Base-by-base conservation (phyloP, 192 early-diverging fungal species). In the Chytriomyces sp. region DNA sequence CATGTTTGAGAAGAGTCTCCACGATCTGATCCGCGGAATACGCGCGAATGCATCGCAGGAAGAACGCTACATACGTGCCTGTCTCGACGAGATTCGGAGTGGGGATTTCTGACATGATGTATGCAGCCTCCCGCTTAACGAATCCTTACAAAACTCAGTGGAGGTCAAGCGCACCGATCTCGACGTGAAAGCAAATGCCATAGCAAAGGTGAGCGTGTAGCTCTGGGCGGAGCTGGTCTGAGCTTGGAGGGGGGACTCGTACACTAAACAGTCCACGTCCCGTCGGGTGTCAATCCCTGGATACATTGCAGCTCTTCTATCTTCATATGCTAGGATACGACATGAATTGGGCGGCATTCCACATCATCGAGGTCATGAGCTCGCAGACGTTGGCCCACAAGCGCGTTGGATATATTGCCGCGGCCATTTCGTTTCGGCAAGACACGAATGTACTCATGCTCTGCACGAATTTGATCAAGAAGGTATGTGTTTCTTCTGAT, bases 301-400 rank as follows among this genome's bases (percentile, higher is more conserved):
- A n/a, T n/a, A n/a, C n/a, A n/a, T n/a, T n/a, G n/a, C n/a, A n/a
- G 3, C 38, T 28, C 39, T 38, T 34, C 28, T 83, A 96, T 85
- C 87, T 99, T 40, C 93, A 96, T 85, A 98, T 96, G 93, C 85
- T 95, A 26, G 97, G 98, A 6, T 99, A 96, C 77, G 94, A 96
- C 78, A 95, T 96, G 92, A 89, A 88, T 25, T 99, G 96, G 95
- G 95, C 95, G 0, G 90, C 90, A 3, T 99, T 99, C 75, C 93
- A 97, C 79, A 89, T 98, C 0, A 90, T 99, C 33, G 94, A 99
- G 70, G 94, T 97, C 31, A 98, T 99, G 96, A 93, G 94, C 4
- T 92, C 93, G 2, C 82, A 90, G 63, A 91, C 92, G 52, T 90
- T 94, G 41, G 75, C 82, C 19, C 87, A 94, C 77, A 99, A 99